Conservation (phyloP, 305 asterid species). For the Fraxinus velutina region DNA sequence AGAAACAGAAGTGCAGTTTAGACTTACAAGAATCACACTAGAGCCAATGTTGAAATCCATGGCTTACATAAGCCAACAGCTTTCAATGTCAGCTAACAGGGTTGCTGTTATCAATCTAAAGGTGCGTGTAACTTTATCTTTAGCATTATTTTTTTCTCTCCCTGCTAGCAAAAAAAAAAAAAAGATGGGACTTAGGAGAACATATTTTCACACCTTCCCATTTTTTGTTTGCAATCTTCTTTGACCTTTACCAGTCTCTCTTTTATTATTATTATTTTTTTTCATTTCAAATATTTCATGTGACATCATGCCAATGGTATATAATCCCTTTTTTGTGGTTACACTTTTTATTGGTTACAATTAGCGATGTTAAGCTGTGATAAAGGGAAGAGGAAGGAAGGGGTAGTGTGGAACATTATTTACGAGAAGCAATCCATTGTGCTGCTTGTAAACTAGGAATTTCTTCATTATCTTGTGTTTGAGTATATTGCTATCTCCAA, state of each 20-base stretch:
- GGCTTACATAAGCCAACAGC: conserved; percentile 73
- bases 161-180: background rate
- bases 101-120: conserved; percentile 79
- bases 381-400: background rate
- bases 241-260: background rate
- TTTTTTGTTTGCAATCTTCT: conserved; percentile 8
- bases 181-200: background rate
- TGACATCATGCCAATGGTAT: background rate
- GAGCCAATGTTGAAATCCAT: conserved; percentile 86
- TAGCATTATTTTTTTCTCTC: conserved; percentile 1
- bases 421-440: background rate
- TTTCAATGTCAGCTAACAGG: conserved; percentile 63
- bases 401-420: background rate
- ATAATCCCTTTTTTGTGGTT: conserved; percentile 1
- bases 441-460: background rate
- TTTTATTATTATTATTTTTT: background rate
- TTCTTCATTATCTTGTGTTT: background rate
- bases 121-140: conserved; percentile 37
- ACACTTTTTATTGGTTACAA: conserved; percentile 6
- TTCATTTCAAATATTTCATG: background rate
- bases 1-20: conserved; percentile 70
- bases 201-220: background rate
- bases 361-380: background rate
- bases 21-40: conserved; percentile 63
- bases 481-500: conserved; percentile 2